phyloP scores from a whole-genome alignment of 2,329 filamentous ascomycete species.

The Diaporthe capsici region DNA sequence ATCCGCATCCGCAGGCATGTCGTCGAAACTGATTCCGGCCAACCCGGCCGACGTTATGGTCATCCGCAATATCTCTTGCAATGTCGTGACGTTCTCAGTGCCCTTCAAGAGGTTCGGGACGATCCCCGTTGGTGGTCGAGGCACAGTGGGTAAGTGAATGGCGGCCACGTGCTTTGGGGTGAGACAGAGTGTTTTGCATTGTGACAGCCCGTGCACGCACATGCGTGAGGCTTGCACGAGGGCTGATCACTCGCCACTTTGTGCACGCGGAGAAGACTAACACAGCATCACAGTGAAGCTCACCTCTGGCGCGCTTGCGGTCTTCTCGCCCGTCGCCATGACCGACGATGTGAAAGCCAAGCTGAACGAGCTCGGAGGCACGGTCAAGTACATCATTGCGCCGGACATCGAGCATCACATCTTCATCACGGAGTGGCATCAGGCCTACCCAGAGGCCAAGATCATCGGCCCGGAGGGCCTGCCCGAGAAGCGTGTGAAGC shows the following conservation, averaged over 20 bases:
- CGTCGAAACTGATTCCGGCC: conserved; percentile 73
- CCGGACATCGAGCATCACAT: conserved; percentile 96
- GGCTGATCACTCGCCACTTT: not conserved
- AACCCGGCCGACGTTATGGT: conserved; percentile 90
- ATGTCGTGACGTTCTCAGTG: conserved; percentile 82
- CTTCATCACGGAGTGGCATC: conserved; percentile 87
- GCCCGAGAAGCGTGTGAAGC: conserved; percentile 81
- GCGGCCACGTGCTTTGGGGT: not conserved
- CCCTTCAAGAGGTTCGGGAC: conserved; percentile 87
- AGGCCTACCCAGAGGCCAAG: conserved; percentile 82
- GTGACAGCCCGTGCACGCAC: not conserved
- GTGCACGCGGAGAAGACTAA: conserved; percentile 1
- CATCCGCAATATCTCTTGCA: conserved; percentile 85
- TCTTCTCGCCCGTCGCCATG: conserved; percentile 92
- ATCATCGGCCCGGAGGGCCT: conserved; percentile 88
- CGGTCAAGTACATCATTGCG: conserved; percentile 87
- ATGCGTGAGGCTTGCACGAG: not conserved
- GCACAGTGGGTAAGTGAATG: conserved; percentile 78
- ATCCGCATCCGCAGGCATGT: conserved; percentile 60
- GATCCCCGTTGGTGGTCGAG: conserved; percentile 88
- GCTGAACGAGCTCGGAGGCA: conserved; percentile 74
- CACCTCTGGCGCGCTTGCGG: conserved; percentile 81
- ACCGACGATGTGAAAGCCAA: conserved; percentile 80
- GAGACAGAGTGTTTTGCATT: conserved; percentile 1
- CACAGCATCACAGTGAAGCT: conserved; percentile 75